Base-by-base conservation (phyloP, 768 basidiomycete species). In the Russula sp. region DNA sequence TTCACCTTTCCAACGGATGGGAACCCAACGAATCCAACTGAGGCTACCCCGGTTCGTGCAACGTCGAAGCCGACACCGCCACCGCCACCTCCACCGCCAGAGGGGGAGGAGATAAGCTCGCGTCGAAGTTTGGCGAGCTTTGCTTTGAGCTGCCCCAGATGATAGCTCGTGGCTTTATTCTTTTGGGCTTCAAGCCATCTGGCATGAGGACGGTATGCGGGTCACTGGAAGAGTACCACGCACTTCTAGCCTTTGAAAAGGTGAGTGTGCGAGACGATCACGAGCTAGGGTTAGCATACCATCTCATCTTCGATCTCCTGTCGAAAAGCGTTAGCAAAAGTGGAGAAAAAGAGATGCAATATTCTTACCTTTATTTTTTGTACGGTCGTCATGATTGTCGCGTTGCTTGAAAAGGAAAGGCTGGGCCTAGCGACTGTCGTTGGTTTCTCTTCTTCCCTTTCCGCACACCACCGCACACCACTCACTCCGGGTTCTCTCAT, bases 251-350 rank as follows among this genome's bases (percentile, higher is more conserved):
- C 89, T 93, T 73, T 61, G 62, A 60, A 61, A 76, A 66, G 73
- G 74, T 72, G 61, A 65, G 27, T 42, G 48, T 20, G 59, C 50
- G 56, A 27, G 47, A 57, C 66, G 7, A 53, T 66, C 56, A 61
- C 42, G 47, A 63, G 53, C 51, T 61, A 64, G 65, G 54, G 61
- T 32, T 34, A 68, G 75, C 84, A 78, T 72, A 89, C 91, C 94
- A 94, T 94, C 77, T 94, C 93, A 91, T 93, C 91, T 83, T 95
- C 93, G 74, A 95, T 84, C 85, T 93, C 92, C 89, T 92, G 63
- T 45, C 32, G 60, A 61, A 34, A 64, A 67, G 59, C 18, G 11
- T 55, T 20, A 63, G 53, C 47, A 57, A 7, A 42, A 66, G 55
- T 27, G 58, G 67, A 55, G 74, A 71, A 67, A 39, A 48, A 63